Percentiles rank a stretch among this genome's conserved stretches.
These are phyloP conservation scores for Neophaeococcomyces mojaviensis DNA, from an alignment of 2,329 filamentous ascomycete genomes.

Conservation along the genomic window DNA sequence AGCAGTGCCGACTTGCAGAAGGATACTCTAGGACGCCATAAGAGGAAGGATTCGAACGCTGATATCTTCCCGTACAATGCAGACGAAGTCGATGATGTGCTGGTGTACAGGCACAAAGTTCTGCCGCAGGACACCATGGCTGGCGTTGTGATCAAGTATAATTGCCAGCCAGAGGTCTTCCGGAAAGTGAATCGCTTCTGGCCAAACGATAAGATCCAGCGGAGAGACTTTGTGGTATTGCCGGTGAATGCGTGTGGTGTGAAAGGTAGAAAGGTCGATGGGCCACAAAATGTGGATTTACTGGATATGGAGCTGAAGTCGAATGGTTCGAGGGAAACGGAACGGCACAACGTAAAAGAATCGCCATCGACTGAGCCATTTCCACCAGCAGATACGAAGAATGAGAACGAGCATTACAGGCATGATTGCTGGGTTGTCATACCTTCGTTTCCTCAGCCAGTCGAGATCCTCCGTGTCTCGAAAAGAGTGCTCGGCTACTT, in stretches of 20 bases:
- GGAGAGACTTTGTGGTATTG: slow-evolving; percentile 69
- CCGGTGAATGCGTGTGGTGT: slow-evolving; percentile 84
- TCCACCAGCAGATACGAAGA: background rate
- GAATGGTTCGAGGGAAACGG: too few species aligned
- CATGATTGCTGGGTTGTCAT: slow-evolving; percentile 86
- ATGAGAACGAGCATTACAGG: slow-evolving; percentile 56
- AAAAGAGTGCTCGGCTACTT: slow-evolving; percentile 82
- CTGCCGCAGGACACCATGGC: slow-evolving; percentile 78
- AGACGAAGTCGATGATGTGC: slow-evolving; percentile 59
- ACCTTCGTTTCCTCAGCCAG: slow-evolving; percentile 60
- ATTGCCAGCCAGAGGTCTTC: slow-evolving; percentile 74
- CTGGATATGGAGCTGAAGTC: too few species aligned
- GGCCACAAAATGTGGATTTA: slow-evolving; percentile 15
- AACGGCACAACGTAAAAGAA: too few species aligned
- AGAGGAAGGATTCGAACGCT: slow-evolving; percentile 40
- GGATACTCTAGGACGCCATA: slow-evolving; percentile 33
- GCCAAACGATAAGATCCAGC: slow-evolving; percentile 86
- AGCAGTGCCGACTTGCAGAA: slow-evolving; percentile 31
- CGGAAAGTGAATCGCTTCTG: slow-evolving; percentile 87
- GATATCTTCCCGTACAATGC: slow-evolving; percentile 24
- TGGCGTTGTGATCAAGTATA: slow-evolving; percentile 82
- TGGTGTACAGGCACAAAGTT: slow-evolving; percentile 88
- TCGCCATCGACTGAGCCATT: background rate
- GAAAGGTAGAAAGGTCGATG: slow-evolving; percentile 40
- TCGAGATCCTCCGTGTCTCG: slow-evolving; percentile 80